phyloP scores from a whole-genome alignment of 2,329 filamentous ascomycete species.

The Myrmaecium sp. region DNA sequence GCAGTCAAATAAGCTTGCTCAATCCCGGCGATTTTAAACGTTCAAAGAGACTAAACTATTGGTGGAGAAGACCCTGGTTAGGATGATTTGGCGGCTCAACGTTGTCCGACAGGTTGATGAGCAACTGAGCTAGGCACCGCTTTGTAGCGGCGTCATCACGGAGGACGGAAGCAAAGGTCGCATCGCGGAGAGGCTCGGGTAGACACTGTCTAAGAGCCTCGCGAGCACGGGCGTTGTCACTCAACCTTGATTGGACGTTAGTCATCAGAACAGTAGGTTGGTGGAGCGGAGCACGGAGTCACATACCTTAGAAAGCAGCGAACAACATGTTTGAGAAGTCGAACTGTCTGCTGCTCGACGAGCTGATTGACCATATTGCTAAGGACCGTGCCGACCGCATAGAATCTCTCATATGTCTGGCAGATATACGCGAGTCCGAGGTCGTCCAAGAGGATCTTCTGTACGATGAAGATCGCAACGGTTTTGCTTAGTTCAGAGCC shows the following conservation, averaged over 20 bases:
- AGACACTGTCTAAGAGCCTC: slow-evolving; percentile 92
- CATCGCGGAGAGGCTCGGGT: slow-evolving; percentile 94
- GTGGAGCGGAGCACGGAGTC: background rate
- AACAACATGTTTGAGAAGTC: slow-evolving; percentile 92
- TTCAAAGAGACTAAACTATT: too few species aligned
- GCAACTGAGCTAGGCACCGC: slow-evolving; percentile 86
- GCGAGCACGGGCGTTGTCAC: slow-evolving; percentile 87
- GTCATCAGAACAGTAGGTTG: slow-evolving; percentile 1
- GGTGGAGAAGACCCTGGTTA: slow-evolving; percentile 22
- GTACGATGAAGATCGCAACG: slow-evolving; percentile 97
- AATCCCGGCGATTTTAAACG: too few species aligned
- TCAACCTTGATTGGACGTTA: slow-evolving; percentile 43
- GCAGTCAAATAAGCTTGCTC: too few species aligned
- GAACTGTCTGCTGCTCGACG: slow-evolving; percentile 91
- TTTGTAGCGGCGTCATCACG: slow-evolving; percentile 96
- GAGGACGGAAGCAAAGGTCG: slow-evolving; percentile 90
- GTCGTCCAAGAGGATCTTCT: slow-evolving; percentile 95
- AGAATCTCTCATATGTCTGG: slow-evolving; percentile 96
- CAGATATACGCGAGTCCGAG: slow-evolving; percentile 96
- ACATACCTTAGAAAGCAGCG: slow-evolving; percentile 84
- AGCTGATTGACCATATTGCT: slow-evolving; percentile 98
- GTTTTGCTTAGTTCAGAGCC: slow-evolving; percentile 97
- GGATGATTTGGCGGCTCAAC: slow-evolving; percentile 37
- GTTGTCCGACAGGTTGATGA: slow-evolving; percentile 91
- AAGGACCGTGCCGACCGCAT: slow-evolving; percentile 89